Conservation (phyloP, 2,329 filamentous ascomycete species). For the Colletotrichum sublineola region DNA sequence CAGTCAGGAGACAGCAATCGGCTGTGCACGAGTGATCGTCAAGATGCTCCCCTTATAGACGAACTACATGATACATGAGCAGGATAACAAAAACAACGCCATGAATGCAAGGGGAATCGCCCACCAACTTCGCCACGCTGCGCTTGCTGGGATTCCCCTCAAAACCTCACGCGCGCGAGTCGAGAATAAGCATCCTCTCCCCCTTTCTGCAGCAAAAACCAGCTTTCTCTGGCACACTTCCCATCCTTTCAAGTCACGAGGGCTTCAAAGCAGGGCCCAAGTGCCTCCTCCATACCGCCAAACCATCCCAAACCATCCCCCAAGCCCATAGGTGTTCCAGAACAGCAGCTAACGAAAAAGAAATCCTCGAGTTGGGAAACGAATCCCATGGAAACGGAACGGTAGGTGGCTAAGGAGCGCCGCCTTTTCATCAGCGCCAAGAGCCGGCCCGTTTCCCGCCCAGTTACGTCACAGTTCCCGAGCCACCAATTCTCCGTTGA, state of each 20-base stretch:
- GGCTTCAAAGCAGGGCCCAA: neutral
- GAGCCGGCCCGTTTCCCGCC: constrained; percentile 25
- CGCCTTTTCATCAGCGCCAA: neutral
- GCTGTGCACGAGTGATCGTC: neutral
- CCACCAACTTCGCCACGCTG: neutral
- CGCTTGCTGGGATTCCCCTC: neutral
- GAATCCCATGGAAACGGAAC: neutral
- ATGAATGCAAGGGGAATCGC: neutral
- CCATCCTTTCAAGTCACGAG: neutral
- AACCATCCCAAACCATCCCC: neutral
- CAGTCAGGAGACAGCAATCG: neutral
- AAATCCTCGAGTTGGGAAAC: neutral
- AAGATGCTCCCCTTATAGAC: neutral
- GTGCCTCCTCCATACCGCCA: neutral
- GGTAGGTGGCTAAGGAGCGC: too few species aligned
- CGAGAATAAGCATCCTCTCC: neutral
- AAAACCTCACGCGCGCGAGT: neutral
- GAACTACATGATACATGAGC: too few species aligned
- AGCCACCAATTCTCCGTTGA: constrained; percentile 5
- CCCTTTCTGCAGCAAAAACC: neutral
- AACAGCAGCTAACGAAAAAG: neutral
- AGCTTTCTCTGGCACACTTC: neutral
- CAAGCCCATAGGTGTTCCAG: neutral
- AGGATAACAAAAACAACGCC: neutral
- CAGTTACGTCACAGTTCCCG: constrained; percentile 22